Conservation (phyloP, 345 rosid species). For the Balakata baccata region DNA sequence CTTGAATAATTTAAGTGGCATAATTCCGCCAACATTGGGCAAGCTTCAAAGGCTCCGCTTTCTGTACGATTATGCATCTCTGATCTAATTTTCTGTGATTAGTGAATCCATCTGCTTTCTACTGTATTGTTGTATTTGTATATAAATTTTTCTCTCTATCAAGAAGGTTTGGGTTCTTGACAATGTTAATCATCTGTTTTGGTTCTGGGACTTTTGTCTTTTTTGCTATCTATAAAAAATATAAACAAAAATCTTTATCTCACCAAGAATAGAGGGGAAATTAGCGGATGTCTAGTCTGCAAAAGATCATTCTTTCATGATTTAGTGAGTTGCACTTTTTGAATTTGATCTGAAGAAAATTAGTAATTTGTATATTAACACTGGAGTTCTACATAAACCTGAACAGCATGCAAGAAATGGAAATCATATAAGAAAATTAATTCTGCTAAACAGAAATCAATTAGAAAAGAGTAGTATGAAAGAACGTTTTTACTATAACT, state of each 20-base stretch:
- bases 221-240: not conserved
- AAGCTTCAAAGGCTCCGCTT: conserved; percentile 60
- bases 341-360: not conserved
- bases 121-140: not conserved
- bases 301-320: not conserved
- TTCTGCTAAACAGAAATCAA: not conserved
- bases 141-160: not conserved
- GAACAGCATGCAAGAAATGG: not conserved
- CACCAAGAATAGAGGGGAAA: not conserved
- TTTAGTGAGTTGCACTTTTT: not conserved
- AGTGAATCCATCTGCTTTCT: conserved; percentile 3
- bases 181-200: not conserved
- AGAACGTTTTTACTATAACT: too few species aligned
- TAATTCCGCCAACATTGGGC: conserved; percentile 56
- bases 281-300: not conserved
- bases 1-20: conserved; percentile 57
- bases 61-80: conserved; percentile 49
- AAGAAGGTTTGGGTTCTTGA: not conserved
- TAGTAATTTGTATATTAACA: not conserved
- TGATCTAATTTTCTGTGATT: conserved; percentile 7
- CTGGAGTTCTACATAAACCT: not conserved
- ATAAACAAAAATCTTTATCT: not conserved
- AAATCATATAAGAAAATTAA: not conserved
- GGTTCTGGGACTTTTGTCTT: not conserved
- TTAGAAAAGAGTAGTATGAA: too few species aligned